Percentiles rank a stretch among this genome's conserved stretches.
Conservation (phyloP, 306 rosid species). For the Rosa chinensis region DNA sequence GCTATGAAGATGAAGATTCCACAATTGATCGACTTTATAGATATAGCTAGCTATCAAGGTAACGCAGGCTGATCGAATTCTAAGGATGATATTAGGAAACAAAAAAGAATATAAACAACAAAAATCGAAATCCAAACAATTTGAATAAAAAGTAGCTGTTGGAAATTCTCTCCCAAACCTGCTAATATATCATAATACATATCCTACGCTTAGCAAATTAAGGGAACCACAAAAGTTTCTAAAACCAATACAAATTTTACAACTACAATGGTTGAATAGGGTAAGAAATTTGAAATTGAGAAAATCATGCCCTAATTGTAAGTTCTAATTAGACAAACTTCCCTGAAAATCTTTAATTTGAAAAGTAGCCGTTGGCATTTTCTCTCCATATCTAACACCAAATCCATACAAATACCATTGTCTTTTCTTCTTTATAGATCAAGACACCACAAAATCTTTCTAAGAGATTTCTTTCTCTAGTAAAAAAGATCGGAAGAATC, state of each 20-base stretch:
- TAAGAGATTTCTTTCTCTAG: constrained; percentile 38
- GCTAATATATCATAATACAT: background rate
- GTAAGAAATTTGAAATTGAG: constrained; percentile 1
- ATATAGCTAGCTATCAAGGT: background rate
- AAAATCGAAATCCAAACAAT: background rate
- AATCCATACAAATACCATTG: constrained; percentile 16
- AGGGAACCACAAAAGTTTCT: background rate
- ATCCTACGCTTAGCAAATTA: background rate
- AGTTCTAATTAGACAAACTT: constrained; percentile 15
- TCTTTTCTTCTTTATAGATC: background rate
- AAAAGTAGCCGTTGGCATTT: constrained; percentile 42
- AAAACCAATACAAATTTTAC: background rate
- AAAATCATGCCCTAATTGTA: constrained; percentile 14
- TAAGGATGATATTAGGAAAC: background rate
- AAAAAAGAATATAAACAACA: no score
- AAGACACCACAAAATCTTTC: constrained; percentile 24
- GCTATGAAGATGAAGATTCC: background rate
- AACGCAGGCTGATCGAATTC: background rate
- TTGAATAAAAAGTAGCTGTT: background rate
- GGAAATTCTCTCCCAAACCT: background rate
- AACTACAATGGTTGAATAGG: background rate
- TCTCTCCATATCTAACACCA: background rate
- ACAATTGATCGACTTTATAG: background rate
- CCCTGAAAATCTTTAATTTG: constrained; percentile 15
- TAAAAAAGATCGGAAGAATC: constrained; percentile 27